These are phyloP conservation scores for Dendrothele bispora DNA, from an alignment of 768 basidiomycete species.

Conservation along the genomic window DNA sequence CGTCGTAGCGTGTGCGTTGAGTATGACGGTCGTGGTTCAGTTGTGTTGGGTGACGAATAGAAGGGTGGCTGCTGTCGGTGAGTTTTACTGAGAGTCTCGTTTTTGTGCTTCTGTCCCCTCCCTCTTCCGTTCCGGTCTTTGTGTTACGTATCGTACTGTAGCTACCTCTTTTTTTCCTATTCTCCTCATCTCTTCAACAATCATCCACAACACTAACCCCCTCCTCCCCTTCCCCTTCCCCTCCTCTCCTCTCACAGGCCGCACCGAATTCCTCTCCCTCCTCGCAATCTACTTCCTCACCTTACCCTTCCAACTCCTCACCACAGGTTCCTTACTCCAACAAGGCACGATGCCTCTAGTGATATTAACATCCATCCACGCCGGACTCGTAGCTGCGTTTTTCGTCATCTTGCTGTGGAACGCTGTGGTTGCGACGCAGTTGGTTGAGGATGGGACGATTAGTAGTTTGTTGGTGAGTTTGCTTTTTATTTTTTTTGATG, in stretches of 20 bases:
- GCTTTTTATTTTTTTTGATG: constrained; percentile 48
- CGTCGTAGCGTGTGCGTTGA: constrained; percentile 76
- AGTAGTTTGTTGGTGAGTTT: constrained; percentile 39
- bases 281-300: constrained; percentile 68
- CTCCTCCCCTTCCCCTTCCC: too few species aligned
- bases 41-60: constrained; percentile 61
- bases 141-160: neutral
- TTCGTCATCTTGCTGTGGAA: constrained; percentile 83
- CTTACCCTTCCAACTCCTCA: constrained; percentile 77
- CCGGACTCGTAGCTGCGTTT: constrained; percentile 72
- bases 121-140: neutral
- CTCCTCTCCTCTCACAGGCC: constrained; percentile 39
- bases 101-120: too few species aligned
- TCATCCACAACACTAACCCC: too few species aligned
- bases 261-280: constrained; percentile 70
- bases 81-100: constrained; percentile 33
- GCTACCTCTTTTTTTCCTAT: neutral
- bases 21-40: constrained; percentile 55
- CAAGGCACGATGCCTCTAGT: constrained; percentile 77
- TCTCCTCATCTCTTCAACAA: constrained; percentile 5
- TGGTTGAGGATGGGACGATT: constrained; percentile 89
- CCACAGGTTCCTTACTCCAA: constrained; percentile 73
- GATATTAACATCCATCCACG: constrained; percentile 77
- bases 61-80: constrained; percentile 90
- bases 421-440: constrained; percentile 77